Evolutionary conservation across 1,284 basidiomycete species (phyloP), one percentile per base, ranked within the genome.

Genomic region (Puccinia coronata): DNA sequence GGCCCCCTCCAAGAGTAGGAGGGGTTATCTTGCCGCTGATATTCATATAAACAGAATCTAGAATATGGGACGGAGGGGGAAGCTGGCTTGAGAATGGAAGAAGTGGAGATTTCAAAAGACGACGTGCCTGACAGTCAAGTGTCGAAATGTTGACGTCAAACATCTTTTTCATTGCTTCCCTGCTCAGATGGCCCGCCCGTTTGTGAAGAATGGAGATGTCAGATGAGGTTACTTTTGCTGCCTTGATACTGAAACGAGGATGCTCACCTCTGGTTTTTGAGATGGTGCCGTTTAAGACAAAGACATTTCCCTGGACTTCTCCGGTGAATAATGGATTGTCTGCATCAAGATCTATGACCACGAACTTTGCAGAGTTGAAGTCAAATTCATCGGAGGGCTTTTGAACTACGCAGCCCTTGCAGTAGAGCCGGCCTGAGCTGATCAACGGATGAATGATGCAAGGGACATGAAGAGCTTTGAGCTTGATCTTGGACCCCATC

Each of bases 1-100:
- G 65, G 39, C 28, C 43, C 6, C 43, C 49, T 25, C 55, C 28
- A 16, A n/a, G 47, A 67, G 16, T 65, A 18, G 34, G 0, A 55
- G 51, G 34, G 2, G 61, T 39, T 11, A 61, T 65, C 39, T 65
- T 65, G 18, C 61, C 34, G 61, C 61, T 65, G 9, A 65, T 20
- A 61, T 76, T 36, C 57, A 51, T 51, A 51, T 51, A 20, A 14
- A 51, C 18, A 51, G 4, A 51, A 20, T 51, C 18, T 67, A 77
- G n/a, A 1, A 43, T 2, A 6, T 39, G 6, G 4, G 23, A 23
- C 16, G 59, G 43, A 41, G 28, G 11, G 8, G 75, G 75, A 41
- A 77, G 75, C 1, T 9, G 20, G 3, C 31, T 41, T 1, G 41
- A 67, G 47, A 55, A 79, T 8, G 77, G 77, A 28, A 79, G 28